phyloP scores from a whole-genome alignment of 2,329 filamentous ascomycete genomes.

The Parastagonospora avenae region DNA sequence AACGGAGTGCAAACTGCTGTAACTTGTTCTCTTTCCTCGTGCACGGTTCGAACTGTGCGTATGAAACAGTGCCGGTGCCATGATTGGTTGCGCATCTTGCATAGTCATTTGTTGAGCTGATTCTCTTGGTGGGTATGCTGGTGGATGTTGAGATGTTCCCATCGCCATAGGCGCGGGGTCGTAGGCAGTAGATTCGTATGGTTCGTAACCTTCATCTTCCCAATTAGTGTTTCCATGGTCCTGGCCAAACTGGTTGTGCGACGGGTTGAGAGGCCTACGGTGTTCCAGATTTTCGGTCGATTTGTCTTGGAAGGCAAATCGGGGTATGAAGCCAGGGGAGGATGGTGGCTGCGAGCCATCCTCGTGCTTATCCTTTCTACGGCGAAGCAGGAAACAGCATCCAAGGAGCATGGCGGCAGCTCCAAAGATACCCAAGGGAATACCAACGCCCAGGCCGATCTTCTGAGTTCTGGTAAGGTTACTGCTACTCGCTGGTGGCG shows the following conservation, averaged over 20 bases:
- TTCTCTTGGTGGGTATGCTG: constrained; percentile 10
- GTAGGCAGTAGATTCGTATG: constrained; percentile 10
- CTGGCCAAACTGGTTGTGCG: constrained; percentile 14
- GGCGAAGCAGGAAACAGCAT: constrained; percentile 35
- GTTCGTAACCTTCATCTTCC: constrained; percentile 39
- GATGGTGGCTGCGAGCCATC: constrained; percentile 37
- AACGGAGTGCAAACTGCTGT: constrained; percentile 39
- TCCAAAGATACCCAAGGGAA: constrained; percentile 51
- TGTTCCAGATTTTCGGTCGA: constrained; percentile 26
- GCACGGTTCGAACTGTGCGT: constrained; percentile 43
- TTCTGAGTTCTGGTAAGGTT: constrained; percentile 27
- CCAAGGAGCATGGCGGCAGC: constrained; percentile 45
- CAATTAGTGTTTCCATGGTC: constrained; percentile 26
- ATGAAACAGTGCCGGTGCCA: constrained; percentile 34
- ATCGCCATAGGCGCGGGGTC: constrained; percentile 6
- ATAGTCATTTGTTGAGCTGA: constrained; percentile 10
- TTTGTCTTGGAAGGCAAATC: constrained; percentile 42
- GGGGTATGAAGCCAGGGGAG: constrained; percentile 44
- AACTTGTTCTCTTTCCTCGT: constrained; percentile 38
- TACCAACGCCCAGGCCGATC: constrained; percentile 2
- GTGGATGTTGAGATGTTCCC: constrained; percentile 4
- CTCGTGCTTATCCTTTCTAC: constrained; percentile 23
- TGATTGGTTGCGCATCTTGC: constrained; percentile 25
- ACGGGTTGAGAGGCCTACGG: constrained; percentile 24
- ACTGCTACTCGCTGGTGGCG: constrained; percentile 19